These are phyloP conservation scores for Penicillium glabrum DNA, from an alignment of 2,329 filamentous ascomycete genomes.

Conservation along the genomic window DNA sequence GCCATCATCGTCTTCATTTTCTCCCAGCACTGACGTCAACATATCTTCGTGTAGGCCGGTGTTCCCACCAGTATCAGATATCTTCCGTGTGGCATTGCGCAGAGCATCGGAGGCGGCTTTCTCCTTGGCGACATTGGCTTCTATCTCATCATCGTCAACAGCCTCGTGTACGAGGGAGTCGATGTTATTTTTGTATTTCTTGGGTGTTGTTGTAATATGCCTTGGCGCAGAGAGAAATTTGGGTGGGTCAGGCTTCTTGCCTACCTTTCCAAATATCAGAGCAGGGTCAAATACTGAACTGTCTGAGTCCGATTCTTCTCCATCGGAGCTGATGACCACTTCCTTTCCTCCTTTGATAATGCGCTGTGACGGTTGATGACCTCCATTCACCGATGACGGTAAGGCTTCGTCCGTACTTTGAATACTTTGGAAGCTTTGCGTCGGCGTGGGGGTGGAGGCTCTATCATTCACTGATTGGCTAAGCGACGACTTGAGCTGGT, in stretches of 20 bases:
- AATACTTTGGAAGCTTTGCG: slow-evolving; percentile 12
- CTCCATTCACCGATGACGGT: slow-evolving; percentile 20
- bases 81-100: slow-evolving; percentile 3
- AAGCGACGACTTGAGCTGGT: slow-evolving; percentile 17
- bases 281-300: slow-evolving; percentile 52
- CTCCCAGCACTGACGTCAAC: slow-evolving; percentile 45
- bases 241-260: not conserved
- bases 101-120: slow-evolving; percentile 26
- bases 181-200: slow-evolving; percentile 62
- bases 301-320: slow-evolving; percentile 64
- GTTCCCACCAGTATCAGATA: not conserved
- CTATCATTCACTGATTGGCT: slow-evolving; percentile 1
- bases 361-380: slow-evolving; percentile 46
- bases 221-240: not conserved
- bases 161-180: slow-evolving; percentile 62
- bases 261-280: slow-evolving; percentile 10
- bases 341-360: slow-evolving; percentile 57
- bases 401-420: slow-evolving; percentile 15
- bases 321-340: slow-evolving; percentile 67
- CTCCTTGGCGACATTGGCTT: slow-evolving; percentile 50
- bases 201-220: slow-evolving; percentile 1
- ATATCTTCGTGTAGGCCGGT: slow-evolving; percentile 37
- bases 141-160: slow-evolving; percentile 58
- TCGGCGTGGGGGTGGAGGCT: not conserved
- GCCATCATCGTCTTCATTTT: slow-evolving; percentile 41